Evolutionary conservation across 1,284 basidiomycete genomes (phyloP), one percentile per base, ranked within the genome.

Genomic region (Cryptococcus hybrid): DNA sequence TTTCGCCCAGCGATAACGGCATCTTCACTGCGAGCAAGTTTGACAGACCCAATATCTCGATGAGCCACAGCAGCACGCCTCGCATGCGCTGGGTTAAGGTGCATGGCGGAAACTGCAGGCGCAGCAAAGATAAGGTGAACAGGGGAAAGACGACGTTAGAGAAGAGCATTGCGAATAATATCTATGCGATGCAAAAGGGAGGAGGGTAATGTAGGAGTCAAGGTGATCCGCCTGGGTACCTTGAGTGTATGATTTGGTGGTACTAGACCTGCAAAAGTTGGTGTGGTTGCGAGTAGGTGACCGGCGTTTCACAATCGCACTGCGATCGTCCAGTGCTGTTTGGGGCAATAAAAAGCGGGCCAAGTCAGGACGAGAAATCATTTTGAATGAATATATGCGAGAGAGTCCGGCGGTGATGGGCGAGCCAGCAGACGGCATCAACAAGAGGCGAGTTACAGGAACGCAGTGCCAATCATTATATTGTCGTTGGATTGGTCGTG

Each of bases 181-280:
- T 47, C 45, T 34, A 48, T n/a, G 18, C n/a, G 9, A 38, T 37
- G 43, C 18, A 18, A 18, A 18, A 18, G 18, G 18, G 18, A 18
- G 18, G 18, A 18, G 18, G 18, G 18, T 4, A 18, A 50, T 45
- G 9, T 50, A 44, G n/a, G 30, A 34, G 52, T 9, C 45, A 52
- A 42, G 15, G 15, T 44, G 7, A 24, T 37, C 57, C 57, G 39
- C 55, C 60, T 47, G 57, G 61, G 59, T 24, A 45, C 18, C 58
- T 15, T 30, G 37, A 30, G 42, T 52, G 13, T 39, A 46, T 55
- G 15, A 48, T 18, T 18, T 38, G 34, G 34, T 54, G 42, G 39
- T 51, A 45, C 52, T 51, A 52, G 63, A 63, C 63, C 65, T 60
- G 62, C 56, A 63, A 61, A 64, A 52, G 50, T 65, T 65, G 65